Conservation (phyloP, 1,284 basidiomycete species). For the Mycena citricolor region DNA sequence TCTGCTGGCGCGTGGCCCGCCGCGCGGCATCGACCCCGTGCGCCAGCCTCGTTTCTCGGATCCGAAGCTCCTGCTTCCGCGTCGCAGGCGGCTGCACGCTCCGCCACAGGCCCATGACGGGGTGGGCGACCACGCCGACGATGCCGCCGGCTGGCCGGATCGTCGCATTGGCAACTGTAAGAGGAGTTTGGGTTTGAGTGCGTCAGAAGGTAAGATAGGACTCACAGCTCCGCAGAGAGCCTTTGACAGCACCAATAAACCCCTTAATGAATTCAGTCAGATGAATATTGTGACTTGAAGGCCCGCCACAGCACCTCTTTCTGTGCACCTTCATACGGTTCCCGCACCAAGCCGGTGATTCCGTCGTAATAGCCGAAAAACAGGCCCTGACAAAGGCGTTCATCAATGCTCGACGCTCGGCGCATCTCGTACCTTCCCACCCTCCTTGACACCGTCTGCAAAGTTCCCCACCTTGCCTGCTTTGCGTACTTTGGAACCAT, state of each 20-base stretch:
- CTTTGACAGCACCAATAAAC: constrained; percentile 47
- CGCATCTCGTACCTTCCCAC: constrained; percentile 36
- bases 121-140: constrained; percentile 42
- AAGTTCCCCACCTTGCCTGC: constrained; percentile 42
- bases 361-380: constrained; percentile 51
- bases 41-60: constrained; percentile 35
- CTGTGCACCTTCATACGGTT: constrained; percentile 48
- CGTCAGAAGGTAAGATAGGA: neutral
- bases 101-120: constrained; percentile 43
- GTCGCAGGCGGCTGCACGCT: constrained; percentile 32
- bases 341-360: constrained; percentile 52
- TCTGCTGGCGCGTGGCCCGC: constrained; percentile 33
- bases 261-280: constrained; percentile 31
- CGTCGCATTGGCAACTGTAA: constrained; percentile 42
- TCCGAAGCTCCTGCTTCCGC: constrained; percentile 32
- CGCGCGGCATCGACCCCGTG: constrained; percentile 40
- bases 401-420: neutral
- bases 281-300: neutral
- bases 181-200: constrained; percentile 1
- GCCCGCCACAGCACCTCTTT: no score
- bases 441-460: constrained; percentile 46
- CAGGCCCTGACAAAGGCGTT: constrained; percentile 30
- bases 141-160: constrained; percentile 47
- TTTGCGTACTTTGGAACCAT: constrained; percentile 43
- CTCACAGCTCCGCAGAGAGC: constrained; percentile 48